Evolutionary conservation across 139 green algal genomes (phyloP).

Genomic region (Chlorella sp.): DNA sequence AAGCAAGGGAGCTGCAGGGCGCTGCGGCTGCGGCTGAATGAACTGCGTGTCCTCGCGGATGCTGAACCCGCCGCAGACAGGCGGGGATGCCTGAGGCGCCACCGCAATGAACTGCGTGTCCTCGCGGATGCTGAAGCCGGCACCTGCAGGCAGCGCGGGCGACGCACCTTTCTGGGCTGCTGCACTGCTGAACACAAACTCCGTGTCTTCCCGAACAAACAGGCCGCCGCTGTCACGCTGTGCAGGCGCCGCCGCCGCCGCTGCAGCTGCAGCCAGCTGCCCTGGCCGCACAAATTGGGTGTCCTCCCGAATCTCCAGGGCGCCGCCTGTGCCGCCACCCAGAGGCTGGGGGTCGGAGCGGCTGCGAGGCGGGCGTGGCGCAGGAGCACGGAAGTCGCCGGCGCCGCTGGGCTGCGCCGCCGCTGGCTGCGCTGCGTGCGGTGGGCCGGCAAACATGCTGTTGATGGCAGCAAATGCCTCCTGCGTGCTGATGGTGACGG

Average conservation of each 20-base stretch:
- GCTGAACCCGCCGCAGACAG: not conserved
- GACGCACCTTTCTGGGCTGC: not conserved
- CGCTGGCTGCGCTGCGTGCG: not conserved
- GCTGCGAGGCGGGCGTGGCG: slow-evolving; percentile 3
- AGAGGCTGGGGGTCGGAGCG: not conserved
- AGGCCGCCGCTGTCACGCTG: not conserved
- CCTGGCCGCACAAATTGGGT: slow-evolving; percentile 22
- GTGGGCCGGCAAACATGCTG: slow-evolving; percentile 55
- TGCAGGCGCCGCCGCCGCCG: not conserved
- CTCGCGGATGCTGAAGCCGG: slow-evolving; percentile 18
- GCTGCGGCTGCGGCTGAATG: not conserved
- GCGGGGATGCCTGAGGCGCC: not conserved
- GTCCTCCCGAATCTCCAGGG: slow-evolving; percentile 23
- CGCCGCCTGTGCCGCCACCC: not conserved
- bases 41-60: slow-evolving; percentile 28
- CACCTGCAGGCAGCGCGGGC: not conserved
- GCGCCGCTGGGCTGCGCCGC: not conserved
- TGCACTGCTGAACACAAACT: slow-evolving; percentile 9
- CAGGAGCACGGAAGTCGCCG: slow-evolving; percentile 2
- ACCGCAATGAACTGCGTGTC: slow-evolving; percentile 24
- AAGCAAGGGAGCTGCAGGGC: not conserved
- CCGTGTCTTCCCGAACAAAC: slow-evolving; percentile 23
- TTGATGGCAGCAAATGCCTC: slow-evolving; percentile 67
- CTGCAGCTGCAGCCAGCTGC: not conserved
- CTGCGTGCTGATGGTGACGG: slow-evolving; percentile 64